Evolutionary conservation across 2,329 filamentous ascomycete species (phyloP).

Genomic region (Nannizzia gypsea): DNA sequence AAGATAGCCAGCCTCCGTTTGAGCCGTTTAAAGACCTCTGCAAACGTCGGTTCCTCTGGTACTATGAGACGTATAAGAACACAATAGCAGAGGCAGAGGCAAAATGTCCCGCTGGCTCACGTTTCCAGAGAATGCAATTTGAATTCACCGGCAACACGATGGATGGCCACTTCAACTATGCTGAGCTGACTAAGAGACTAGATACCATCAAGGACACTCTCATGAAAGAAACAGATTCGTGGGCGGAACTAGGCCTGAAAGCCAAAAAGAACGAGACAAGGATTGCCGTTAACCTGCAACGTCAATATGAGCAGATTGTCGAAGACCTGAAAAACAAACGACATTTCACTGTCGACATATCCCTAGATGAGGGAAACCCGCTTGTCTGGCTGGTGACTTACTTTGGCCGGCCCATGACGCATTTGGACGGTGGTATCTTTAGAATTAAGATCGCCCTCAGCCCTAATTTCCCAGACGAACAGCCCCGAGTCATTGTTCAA

Average conservation of each 20-base stretch:
- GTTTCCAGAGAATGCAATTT: slow-evolving; percentile 78
- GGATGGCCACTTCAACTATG: slow-evolving; percentile 77
- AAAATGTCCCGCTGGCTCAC: slow-evolving; percentile 51
- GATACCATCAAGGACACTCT: slow-evolving; percentile 56
- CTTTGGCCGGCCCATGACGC: slow-evolving; percentile 84
- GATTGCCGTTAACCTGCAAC: slow-evolving; percentile 67
- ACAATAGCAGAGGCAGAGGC: slow-evolving; percentile 53
- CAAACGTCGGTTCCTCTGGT: slow-evolving; percentile 91
- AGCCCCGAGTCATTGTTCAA: slow-evolving; percentile 71
- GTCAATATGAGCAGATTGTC: slow-evolving; percentile 73
- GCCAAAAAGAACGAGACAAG: slow-evolving; percentile 56
- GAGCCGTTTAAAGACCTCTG: slow-evolving; percentile 83
- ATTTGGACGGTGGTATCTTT: slow-evolving; percentile 84
- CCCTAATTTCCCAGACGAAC: slow-evolving; percentile 73
- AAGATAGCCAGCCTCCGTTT: slow-evolving; percentile 49
- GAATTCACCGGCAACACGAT: slow-evolving; percentile 67
- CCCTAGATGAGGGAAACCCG: slow-evolving; percentile 67
- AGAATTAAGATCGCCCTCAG: slow-evolving; percentile 69
- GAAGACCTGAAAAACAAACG: slow-evolving; percentile 61
- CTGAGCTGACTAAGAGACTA: slow-evolving; percentile 58
- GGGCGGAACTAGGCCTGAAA: slow-evolving; percentile 57
- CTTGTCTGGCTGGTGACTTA: slow-evolving; percentile 84
- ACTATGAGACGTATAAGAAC: slow-evolving; percentile 74
- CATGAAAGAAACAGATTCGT: slow-evolving; percentile 57
- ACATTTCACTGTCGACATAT: slow-evolving; percentile 60